A percentile compares a stretch with the other conserved stretches of the same genome.
These are phyloP conservation scores for Penicillium sp. DNA, from an alignment of 2,329 filamentous ascomycete species.

Conservation along the genomic window DNA sequence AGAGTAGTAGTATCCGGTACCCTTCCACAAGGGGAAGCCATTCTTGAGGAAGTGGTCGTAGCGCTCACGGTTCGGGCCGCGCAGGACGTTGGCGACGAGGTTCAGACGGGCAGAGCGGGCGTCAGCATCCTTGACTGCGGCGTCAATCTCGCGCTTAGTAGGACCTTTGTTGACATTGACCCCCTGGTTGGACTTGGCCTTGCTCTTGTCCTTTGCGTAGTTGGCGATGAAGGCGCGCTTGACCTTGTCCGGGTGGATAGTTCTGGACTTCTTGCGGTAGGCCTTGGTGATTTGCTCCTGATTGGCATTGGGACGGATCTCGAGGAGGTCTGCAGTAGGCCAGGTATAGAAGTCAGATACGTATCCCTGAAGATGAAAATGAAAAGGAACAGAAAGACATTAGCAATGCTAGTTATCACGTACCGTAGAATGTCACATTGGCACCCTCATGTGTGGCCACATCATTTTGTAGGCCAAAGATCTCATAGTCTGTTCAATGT, in stretches of 20 bases:
- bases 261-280: conserved; percentile 81
- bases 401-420: not conserved
- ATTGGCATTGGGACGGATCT: conserved; percentile 67
- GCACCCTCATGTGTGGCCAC: conserved; percentile 70
- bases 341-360: conserved; percentile 1
- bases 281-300: conserved; percentile 91
- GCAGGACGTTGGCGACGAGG: conserved; percentile 81
- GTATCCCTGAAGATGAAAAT: not conserved
- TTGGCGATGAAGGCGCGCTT: conserved; percentile 76
- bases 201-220: conserved; percentile 55
- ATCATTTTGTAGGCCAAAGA: conserved; percentile 92
- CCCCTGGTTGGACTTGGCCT: conserved; percentile 56
- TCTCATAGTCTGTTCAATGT: conserved; percentile 74
- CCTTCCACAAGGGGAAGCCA: conserved; percentile 95
- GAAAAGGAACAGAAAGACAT: not conserved
- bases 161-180: conserved; percentile 69
- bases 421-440: conserved; percentile 81
- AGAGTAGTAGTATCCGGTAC: conserved; percentile 96
- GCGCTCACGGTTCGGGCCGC: conserved; percentile 73
- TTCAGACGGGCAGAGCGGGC: conserved; percentile 81
- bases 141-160: conserved; percentile 69
- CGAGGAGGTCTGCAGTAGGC: conserved; percentile 66
- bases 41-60: conserved; percentile 94
- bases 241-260: conserved; percentile 93
- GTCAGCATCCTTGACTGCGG: conserved; percentile 74